Percentiles rank a stretch among this genome's conserved stretches.
These are phyloP conservation scores for Aaosphaeria arxii DNA, from an alignment of 2,329 filamentous ascomycete species.

Conservation along the genomic window DNA sequence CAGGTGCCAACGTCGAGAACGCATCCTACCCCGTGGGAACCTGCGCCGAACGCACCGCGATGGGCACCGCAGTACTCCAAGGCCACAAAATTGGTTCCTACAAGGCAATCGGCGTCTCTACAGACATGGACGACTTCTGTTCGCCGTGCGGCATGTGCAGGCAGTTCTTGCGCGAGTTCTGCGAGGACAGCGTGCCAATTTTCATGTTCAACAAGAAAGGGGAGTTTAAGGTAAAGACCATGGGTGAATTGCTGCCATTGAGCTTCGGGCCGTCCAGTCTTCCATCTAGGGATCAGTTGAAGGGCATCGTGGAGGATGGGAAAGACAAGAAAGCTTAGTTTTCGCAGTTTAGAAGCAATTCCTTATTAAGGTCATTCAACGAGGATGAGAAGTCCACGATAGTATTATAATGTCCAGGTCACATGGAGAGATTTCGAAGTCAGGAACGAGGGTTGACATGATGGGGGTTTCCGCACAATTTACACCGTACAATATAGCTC, in stretches of 20 bases:
- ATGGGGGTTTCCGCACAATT: too few relatives aligned
- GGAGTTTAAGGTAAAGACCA: conserved; percentile 65
- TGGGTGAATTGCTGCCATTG: conserved; percentile 60
- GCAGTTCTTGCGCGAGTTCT: conserved; percentile 64
- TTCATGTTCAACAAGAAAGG: conserved; percentile 90
- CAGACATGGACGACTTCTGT: conserved; percentile 59
- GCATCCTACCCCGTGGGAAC: conserved; percentile 91
- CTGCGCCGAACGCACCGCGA: conserved; percentile 85
- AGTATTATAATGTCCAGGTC: too few relatives aligned
- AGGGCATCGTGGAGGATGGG: conserved; percentile 20
- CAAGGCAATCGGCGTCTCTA: conserved; percentile 79
- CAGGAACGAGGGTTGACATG: too few relatives aligned
- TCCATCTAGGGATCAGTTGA: conserved; percentile 32
- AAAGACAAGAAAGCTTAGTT: conserved; percentile 7
- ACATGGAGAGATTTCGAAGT: too few relatives aligned
- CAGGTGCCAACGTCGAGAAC: conserved; percentile 80
- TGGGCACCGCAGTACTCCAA: conserved; percentile 72
- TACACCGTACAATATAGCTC: too few relatives aligned
- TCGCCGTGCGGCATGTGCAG: conserved; percentile 92
- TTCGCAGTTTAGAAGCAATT: too few relatives aligned
- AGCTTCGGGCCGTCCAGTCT: conserved; percentile 53
- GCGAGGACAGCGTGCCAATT: conserved; percentile 60
- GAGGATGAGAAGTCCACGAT: too few relatives aligned
- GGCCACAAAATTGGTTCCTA: conserved; percentile 45
- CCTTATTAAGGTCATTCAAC: too few relatives aligned